These are phyloP conservation scores for Pseudocercospora cruenta DNA, from an alignment of 2,329 filamentous ascomycete species.

Conservation along the genomic window DNA sequence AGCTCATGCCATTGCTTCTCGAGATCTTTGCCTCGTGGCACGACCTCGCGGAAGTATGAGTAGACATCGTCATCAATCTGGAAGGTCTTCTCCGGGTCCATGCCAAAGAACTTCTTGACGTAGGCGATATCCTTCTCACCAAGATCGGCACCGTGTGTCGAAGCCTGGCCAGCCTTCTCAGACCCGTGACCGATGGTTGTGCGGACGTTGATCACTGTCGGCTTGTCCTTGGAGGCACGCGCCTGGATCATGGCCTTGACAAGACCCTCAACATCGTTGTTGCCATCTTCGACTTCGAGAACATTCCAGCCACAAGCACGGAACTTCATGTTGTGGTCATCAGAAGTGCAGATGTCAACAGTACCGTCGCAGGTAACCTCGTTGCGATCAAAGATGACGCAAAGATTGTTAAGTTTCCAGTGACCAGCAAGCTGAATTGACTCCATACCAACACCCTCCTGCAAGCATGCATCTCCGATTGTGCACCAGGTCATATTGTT, in stretches of 20 bases:
- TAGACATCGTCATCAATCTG: constrained; percentile 49
- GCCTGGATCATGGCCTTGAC: constrained; percentile 51
- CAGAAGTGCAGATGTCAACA: constrained; percentile 55
- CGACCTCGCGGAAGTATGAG: constrained; percentile 57
- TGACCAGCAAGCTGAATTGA: constrained; percentile 62
- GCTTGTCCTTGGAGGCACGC: constrained; percentile 46
- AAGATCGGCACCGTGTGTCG: constrained; percentile 62
- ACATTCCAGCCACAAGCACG: constrained; percentile 59
- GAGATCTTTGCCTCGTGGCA: constrained; percentile 50
- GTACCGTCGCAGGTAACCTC: constrained; percentile 62
- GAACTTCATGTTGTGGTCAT: constrained; percentile 63
- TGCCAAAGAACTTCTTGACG: constrained; percentile 57
- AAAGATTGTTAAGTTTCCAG: constrained; percentile 59
- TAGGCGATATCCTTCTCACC: constrained; percentile 57
- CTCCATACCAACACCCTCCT: constrained; percentile 63
- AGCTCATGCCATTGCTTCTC: constrained; percentile 56
- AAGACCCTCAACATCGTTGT: constrained; percentile 55
- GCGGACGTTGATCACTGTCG: constrained; percentile 60
- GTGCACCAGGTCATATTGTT: constrained; percentile 60
- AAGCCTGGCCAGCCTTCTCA: constrained; percentile 54
- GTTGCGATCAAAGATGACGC: constrained; percentile 64
- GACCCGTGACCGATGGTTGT: constrained; percentile 61
- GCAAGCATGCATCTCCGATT: constrained; percentile 61
- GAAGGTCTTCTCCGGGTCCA: constrained; percentile 50
- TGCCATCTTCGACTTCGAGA: constrained; percentile 58